Evolutionary conservation across 768 basidiomycete genomes (phyloP), one percentile per base, ranked within the genome.

Genomic region (Boletellus ananas): DNA sequence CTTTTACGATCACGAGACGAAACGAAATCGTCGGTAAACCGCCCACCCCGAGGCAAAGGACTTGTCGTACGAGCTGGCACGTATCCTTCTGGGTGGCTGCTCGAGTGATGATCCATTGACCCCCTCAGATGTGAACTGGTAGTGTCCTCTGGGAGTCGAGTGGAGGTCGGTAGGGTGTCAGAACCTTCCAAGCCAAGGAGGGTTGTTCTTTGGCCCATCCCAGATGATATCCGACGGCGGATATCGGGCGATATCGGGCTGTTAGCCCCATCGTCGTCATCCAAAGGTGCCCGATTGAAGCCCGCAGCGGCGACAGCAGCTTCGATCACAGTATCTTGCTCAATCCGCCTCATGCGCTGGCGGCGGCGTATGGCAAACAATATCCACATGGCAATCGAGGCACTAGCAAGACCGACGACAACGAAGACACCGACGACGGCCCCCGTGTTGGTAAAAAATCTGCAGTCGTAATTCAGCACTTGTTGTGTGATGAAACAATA

Each of bases 391-490:
- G 82, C 60, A 47, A 81, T 90, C 42, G 77, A 81, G 18, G 79
- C 83, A 25, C 72, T 83, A 4, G 90, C 85, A 17, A 98, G 75
- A 25, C 93, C 94, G 16, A 94, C 89, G 14, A 93, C 83, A 34
- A 91, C 81, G 60, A 96, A 98, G 8, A 93, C 89, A 39, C 90
- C 95, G 1, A 87, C 87, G 3, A 97, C 93, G 11, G 93, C 94
- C 17, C 92, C 92, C 20, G 85, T 88, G 63, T 95, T 90, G 43
- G 67, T 67, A 69, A 95, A 94, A 72, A 96, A 98, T 49, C 88
- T 90, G 50, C 16, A 38, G 6, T 29, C 27, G n/a, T 55, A 36
- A 16, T 44, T 58, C 43, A 59, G 55, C 31, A 43, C 31, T 35
- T 17, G 13, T 21, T 14, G 40, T 16, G 14, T 4, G 33, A 43